Base-by-base conservation (phyloP, 2,329 filamentous ascomycete species). In the Byssothecium circinans region DNA sequence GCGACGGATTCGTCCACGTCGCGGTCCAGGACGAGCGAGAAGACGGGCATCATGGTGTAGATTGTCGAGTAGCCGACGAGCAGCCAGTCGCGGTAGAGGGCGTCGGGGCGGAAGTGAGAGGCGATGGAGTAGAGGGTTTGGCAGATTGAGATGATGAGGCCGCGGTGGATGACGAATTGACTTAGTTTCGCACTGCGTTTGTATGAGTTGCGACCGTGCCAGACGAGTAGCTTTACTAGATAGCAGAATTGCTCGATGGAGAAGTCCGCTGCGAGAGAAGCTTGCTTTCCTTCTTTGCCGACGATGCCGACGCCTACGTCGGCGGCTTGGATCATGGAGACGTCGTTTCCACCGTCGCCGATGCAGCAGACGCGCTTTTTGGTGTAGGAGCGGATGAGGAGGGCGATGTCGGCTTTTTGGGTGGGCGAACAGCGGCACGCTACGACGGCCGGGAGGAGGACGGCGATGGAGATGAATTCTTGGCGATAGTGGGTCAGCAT, bases 101-200 rank as follows among this genome's bases (percentile, higher is more conserved):
- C 94, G 61, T 95, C 90, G 0, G 94, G 95, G 68, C 96, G 90
- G 67, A 96, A 96, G 51, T 87, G 83, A 49, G 89, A 87, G 5
- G 92, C 91, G 52, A 97, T 95, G 68, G 89, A 95, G 77, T 92
- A 99, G 80, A 99, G 91, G 0, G 94, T 97, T 75, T 99, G 94
- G 62, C 91, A 96, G 22, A 97, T 91, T 44, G 84, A 87, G 64
- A 99, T 95, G 64, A 99, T 96, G 36, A 99, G 78, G 41, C 94
- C 94, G 62, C 94, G 88, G 68, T 99, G 95, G 62, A 99, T 99
- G 62, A 99, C 92, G 71, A 99, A 99, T 70, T 97, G 95, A 0
- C 89, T 91, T 19, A 99, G 82, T 74, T 99, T 99, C 22, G 94
- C 94, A 49, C 85, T 90, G 37, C 95, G 84, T 73, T 97, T 97